A percentile compares a stretch with the other conserved stretches of the same genome.
phyloP scores from a whole-genome alignment of 495 filamentous ascomycete genomes.

The Tricharina praecox region DNA sequence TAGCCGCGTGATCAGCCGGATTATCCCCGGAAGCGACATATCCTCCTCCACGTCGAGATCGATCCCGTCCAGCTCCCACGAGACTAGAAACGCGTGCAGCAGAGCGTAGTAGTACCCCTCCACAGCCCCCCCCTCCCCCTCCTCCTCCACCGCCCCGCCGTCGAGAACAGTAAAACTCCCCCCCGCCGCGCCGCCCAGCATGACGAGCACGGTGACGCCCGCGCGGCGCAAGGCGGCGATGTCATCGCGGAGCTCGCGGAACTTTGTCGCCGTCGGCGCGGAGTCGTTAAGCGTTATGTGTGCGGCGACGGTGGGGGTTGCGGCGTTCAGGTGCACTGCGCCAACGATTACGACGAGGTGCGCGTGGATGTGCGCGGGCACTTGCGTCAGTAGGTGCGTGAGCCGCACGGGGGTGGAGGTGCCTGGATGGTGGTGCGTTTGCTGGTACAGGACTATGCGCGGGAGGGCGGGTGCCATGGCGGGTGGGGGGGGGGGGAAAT shows the following conservation, averaged over 20 bases:
- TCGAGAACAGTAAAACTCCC: conserved; percentile 56
- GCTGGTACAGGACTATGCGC: conserved; percentile 52
- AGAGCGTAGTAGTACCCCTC: conserved; percentile 52
- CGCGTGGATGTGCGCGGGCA: conserved; percentile 46
- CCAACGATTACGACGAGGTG: conserved; percentile 44
- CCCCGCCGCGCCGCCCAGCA: conserved; percentile 64
- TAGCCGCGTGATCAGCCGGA: conserved; percentile 53
- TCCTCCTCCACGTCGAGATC: conserved; percentile 73
- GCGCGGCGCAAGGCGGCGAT: conserved; percentile 42
- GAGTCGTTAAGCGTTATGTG: conserved; percentile 63
- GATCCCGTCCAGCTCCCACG: conserved; percentile 45
- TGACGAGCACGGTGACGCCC: conserved; percentile 58
- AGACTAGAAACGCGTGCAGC: conserved; percentile 38
- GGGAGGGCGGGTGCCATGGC: conserved; percentile 16
- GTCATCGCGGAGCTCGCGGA: conserved; percentile 50
- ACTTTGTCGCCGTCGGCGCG: conserved; percentile 39
- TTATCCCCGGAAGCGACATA: conserved; percentile 53
- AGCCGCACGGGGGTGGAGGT: conserved; percentile 47
- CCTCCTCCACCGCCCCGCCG: conserved; percentile 39
- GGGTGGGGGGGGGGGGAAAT: conserved; percentile 1
- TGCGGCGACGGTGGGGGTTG: too few species aligned
- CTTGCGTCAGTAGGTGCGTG: conserved; percentile 46
- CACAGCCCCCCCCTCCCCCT: conserved; percentile 36
- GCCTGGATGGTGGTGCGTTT: conserved; percentile 46
- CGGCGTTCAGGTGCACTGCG: conserved; percentile 60